These are phyloP conservation scores for Colletotrichum sp. DNA, from an alignment of 2,329 filamentous ascomycete species.

Conservation along the genomic window DNA sequence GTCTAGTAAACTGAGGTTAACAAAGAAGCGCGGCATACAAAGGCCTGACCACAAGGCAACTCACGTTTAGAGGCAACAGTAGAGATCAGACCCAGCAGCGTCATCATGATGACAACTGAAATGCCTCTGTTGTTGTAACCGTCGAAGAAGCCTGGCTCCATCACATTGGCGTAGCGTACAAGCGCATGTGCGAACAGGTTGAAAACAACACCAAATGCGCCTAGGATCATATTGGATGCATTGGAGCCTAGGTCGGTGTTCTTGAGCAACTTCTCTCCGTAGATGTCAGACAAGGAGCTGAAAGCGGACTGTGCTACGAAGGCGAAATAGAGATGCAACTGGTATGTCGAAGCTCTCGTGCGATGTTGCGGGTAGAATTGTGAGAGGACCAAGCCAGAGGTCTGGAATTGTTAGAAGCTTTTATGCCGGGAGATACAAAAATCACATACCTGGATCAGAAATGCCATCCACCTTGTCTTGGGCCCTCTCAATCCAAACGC, in stretches of 20 bases:
- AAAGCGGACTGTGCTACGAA: constrained; percentile 33
- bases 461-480: constrained; percentile 34
- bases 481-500: constrained; percentile 27
- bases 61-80: constrained; percentile 33
- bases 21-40: neutral
- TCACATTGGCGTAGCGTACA: constrained; percentile 23
- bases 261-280: constrained; percentile 36
- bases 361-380: constrained; percentile 31
- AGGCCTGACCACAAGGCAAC: neutral
- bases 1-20: constrained; percentile 19
- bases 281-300: constrained; percentile 33
- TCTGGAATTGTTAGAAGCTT: neutral
- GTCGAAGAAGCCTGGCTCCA: constrained; percentile 28
- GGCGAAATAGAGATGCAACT: constrained; percentile 30
- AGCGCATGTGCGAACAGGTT: constrained; percentile 33
- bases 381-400: constrained; percentile 32
- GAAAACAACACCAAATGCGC: constrained; percentile 29
- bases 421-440: too few relatives aligned
- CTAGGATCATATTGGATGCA: constrained; percentile 33
- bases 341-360: constrained; percentile 26
- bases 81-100: constrained; percentile 32
- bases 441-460: constrained; percentile 29
- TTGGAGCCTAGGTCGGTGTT: constrained; percentile 31
- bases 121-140: constrained; percentile 27
- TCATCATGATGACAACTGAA: constrained; percentile 33